Conservation (phyloP, 2,329 filamentous ascomycete species). For the Aspergillus sp. region DNA sequence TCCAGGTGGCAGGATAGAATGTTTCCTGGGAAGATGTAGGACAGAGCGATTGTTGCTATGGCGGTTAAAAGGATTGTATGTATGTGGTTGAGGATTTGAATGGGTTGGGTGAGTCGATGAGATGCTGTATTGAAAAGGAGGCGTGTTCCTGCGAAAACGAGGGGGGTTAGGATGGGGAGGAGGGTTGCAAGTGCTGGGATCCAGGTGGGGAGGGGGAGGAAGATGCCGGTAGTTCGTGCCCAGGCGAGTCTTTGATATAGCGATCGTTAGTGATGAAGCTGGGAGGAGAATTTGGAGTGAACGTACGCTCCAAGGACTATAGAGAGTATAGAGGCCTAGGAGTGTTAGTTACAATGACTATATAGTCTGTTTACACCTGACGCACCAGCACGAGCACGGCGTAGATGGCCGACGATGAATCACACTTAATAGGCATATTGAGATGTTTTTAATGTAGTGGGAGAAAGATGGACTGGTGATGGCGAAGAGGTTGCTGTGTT, state of each 20-base stretch:
- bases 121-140: background rate
- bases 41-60: conserved; percentile 29
- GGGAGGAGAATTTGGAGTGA: background rate
- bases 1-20: conserved; percentile 30
- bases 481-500: background rate
- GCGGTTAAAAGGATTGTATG: conserved; percentile 28
- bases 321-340: background rate
- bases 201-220: conserved; percentile 27
- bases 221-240: conserved; percentile 22
- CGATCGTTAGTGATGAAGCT: background rate
- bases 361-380: background rate
- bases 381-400: background rate
- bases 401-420: background rate
- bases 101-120: background rate
- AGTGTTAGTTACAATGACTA: background rate
- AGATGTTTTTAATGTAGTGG: background rate
- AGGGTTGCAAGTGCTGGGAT: conserved; percentile 24
- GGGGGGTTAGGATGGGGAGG: conserved; percentile 13
- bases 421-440: conserved; percentile 1
- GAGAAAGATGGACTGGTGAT: background rate
- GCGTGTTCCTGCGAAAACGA: conserved; percentile 11
- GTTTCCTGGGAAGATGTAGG: conserved; percentile 28
- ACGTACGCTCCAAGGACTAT: conserved; percentile 10
- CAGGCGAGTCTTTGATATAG: conserved; percentile 25
- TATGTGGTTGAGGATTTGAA: conserved; percentile 17